Percentiles rank a stretch among this genome's conserved stretches.
phyloP scores from a whole-genome alignment of 768 basidiomycete genomes.

The Russula griseocarnosa region DNA sequence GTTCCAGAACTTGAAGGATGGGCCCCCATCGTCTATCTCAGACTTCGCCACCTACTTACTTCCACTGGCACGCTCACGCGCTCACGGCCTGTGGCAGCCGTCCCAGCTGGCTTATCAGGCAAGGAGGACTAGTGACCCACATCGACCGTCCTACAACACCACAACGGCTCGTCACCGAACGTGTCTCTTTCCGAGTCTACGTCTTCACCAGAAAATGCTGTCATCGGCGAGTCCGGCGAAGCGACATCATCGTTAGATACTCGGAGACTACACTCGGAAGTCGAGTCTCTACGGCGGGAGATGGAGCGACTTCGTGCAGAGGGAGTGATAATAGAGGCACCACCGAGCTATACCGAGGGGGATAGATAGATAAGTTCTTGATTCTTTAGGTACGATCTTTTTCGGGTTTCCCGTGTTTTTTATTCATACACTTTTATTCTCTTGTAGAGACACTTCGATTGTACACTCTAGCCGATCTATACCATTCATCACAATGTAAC shows the following conservation, averaged over 20 bases:
- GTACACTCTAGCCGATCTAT: not conserved
- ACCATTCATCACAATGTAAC: no score
- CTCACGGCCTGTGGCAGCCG: not conserved
- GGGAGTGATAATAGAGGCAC: slow-evolving; percentile 26
- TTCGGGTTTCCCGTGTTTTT: no score
- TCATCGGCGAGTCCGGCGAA: not conserved
- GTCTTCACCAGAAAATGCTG: not conserved
- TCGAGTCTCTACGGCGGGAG: slow-evolving; percentile 32
- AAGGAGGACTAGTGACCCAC: not conserved
- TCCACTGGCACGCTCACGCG: no score
- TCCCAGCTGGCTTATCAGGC: slow-evolving; percentile 6
- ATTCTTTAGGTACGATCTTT: not conserved
- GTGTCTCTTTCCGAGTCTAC: not conserved
- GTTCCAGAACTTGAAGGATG: no score
- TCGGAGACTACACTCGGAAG: slow-evolving; percentile 28
- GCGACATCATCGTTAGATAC: not conserved
- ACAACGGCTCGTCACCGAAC: not conserved
- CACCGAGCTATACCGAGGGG: slow-evolving; percentile 28
- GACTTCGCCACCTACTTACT: no score
- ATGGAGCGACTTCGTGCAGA: slow-evolving; percentile 32
- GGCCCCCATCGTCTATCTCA: no score
- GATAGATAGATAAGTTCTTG: not conserved
- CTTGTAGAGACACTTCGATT: not conserved
- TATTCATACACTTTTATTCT: not conserved
- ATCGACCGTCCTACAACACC: not conserved